Evolutionary conservation across 164 flowering plant genomes (phyloP), one percentile per base, ranked within the genome.

Genomic region (Sextonia rubra): DNA sequence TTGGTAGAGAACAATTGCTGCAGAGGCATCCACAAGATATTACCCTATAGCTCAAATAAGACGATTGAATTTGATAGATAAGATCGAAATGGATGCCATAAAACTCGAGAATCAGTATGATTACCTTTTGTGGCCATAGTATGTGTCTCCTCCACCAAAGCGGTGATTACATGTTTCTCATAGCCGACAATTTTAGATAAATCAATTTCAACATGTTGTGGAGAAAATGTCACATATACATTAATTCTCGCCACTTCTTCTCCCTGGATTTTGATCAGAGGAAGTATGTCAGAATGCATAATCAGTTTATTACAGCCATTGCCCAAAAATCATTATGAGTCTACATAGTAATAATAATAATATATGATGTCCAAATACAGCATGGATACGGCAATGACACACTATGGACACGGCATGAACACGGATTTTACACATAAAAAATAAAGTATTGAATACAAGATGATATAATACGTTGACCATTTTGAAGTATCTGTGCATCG

Each of bases 111-210:
- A 52, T 76, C 76, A 44, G 75, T 56, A 26, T 18, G 66, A 14
- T 72, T 74, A 72, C 77, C 76, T 15, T 75, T 71, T 32, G 67
- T 61, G n/a, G 66, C 75, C 55, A 71, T 76, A 64, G 11, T 63
- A 14, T 80, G 72, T 30, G 74, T 77, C 82, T 85, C 87, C 72
- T 82, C 83, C 70, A 90, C 78, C 24, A 88, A 84, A 55, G 81
- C 82, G 22, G 83, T 80, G 22, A 90, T 81, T 26, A 90, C 81
- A 67, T 87, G 86, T 77, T 82, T 90, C 79, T 89, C 92, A 32
- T 87, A 85, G 17, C 95, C 95, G 73, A 69, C 73, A 2, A 85
- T 71, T 64, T 86, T 86, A 22, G 92, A 84, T 49, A 88, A 64
- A 76, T 86, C 87, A 60, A 90, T 69, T 83, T 87, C 92, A 15